Percentiles rank a stretch among this genome's conserved stretches.
These are phyloP conservation scores for Leishmania arabica DNA, from an alignment of 208 protist species.

Conservation along the genomic window DNA sequence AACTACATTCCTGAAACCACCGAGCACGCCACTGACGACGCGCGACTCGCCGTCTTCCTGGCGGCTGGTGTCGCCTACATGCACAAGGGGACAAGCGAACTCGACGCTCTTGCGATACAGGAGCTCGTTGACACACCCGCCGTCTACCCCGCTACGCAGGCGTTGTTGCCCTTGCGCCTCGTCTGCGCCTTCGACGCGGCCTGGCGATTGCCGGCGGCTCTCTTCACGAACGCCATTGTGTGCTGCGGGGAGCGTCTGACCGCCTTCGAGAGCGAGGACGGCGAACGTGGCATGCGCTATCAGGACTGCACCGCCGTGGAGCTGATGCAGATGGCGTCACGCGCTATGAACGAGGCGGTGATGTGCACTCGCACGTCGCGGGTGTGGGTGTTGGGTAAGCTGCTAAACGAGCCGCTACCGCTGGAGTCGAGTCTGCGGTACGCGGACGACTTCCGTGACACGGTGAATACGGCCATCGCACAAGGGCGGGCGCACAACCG, in stretches of 20 bases:
- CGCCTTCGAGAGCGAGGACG: conserved; percentile 24
- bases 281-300: conserved; percentile 23
- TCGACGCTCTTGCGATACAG: conserved; percentile 68
- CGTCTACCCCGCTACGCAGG: conserved; percentile 49
- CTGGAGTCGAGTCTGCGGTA: conserved; percentile 81
- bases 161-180: conserved; percentile 62
- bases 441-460: conserved; percentile 80
- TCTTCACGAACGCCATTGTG: conserved; percentile 70
- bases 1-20: conserved; percentile 55
- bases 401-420: conserved; percentile 83
- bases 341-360: conserved; percentile 66
- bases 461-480: conserved; percentile 76
- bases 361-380: conserved; percentile 67
- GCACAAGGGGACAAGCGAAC: conserved; percentile 58
- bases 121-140: conserved; percentile 56
- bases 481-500: conserved; percentile 55
- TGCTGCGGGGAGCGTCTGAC: conserved; percentile 68
- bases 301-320: conserved; percentile 64
- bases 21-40: conserved; percentile 38
- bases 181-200: conserved; percentile 81
- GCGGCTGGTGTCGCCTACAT: conserved; percentile 80
- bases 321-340: conserved; percentile 79
- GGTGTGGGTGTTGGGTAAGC: conserved; percentile 65
- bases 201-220: conserved; percentile 77
- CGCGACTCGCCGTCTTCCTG: conserved; percentile 55